Percentiles rank a stretch among this genome's conserved stretches.
Conservation (phyloP, 164 flowering plant species). For the Litsea cubeba region DNA sequence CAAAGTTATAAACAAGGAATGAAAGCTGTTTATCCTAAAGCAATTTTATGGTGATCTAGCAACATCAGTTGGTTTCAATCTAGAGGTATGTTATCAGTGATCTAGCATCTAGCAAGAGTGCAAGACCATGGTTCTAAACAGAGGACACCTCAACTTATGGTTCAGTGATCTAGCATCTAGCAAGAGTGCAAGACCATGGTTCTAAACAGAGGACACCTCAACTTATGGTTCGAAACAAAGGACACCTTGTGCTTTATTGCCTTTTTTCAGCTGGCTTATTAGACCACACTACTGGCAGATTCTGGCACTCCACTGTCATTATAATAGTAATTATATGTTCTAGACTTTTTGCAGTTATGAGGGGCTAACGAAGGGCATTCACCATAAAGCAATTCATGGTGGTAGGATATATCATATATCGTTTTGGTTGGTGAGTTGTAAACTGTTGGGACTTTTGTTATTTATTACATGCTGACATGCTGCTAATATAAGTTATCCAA, state of each 20-base stretch:
- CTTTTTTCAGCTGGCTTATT: not conserved
- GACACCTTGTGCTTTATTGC: not conserved
- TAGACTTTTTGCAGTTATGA: too few relatives aligned
- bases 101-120: not conserved
- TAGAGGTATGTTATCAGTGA: not conserved
- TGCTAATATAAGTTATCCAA: too few relatives aligned
- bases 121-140: too few relatives aligned
- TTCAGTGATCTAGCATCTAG: too few relatives aligned
- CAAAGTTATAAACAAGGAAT: constrained; percentile 79
- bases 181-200: too few relatives aligned
- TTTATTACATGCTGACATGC: not conserved
- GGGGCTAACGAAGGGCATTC: not conserved
- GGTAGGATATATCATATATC: not conserved
- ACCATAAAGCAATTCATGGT: not conserved
- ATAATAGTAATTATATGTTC: not conserved
- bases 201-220: too few relatives aligned
- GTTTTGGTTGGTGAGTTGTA: not conserved
- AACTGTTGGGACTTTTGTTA: not conserved
- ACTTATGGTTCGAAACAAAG: too few relatives aligned
- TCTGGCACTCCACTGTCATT: not conserved
- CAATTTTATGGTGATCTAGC: not conserved
- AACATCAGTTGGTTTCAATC: not conserved
- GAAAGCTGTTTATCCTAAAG: constrained; percentile 2
- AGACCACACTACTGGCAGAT: not conserved
- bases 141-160: too few relatives aligned